Percentiles rank a stretch among this genome's conserved stretches.
These are phyloP conservation scores for Acer campestre DNA, from an alignment of 345 rosid species.

Conservation along the genomic window DNA sequence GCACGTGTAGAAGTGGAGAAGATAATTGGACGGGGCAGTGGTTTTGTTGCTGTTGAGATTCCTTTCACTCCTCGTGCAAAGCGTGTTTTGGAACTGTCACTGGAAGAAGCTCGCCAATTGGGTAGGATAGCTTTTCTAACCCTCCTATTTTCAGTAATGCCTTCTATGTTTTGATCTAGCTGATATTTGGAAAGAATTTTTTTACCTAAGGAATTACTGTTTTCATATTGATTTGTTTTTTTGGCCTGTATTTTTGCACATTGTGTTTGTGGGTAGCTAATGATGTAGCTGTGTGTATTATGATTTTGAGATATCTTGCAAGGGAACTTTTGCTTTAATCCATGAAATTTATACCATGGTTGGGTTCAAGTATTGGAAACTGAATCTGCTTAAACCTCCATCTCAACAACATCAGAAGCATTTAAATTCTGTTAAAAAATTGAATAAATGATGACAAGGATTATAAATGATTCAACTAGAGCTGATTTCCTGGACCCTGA, in stretches of 20 bases:
- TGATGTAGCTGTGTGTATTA: background rate
- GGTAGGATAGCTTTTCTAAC: slow-evolving; percentile 41
- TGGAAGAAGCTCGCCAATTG: slow-evolving; percentile 93
- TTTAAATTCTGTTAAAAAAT: background rate
- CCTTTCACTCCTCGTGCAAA: slow-evolving; percentile 99
- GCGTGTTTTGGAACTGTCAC: slow-evolving; percentile 88
- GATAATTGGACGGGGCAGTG: slow-evolving; percentile 95
- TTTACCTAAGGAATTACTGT: background rate
- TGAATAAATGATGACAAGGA: background rate
- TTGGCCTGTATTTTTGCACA: background rate
- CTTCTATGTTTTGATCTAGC: background rate
- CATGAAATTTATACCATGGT: background rate
- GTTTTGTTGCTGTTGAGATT: slow-evolving; percentile 94
- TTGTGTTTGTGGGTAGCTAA: background rate
- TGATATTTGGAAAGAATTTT: background rate
- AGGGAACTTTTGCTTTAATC: background rate
- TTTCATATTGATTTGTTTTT: background rate
- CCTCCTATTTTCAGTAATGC: slow-evolving; percentile 1
- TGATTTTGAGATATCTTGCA: background rate
- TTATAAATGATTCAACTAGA: background rate
- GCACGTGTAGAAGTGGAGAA: slow-evolving; percentile 98
- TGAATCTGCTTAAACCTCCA: background rate
- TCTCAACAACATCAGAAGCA: background rate
- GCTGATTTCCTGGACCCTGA: background rate
- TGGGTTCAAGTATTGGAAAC: background rate